A percentile compares a stretch with the other conserved stretches of the same genome.
Conservation (phyloP, 192 early-diverging fungal genomes). For the Fimicolochytrium jonesii region DNA sequence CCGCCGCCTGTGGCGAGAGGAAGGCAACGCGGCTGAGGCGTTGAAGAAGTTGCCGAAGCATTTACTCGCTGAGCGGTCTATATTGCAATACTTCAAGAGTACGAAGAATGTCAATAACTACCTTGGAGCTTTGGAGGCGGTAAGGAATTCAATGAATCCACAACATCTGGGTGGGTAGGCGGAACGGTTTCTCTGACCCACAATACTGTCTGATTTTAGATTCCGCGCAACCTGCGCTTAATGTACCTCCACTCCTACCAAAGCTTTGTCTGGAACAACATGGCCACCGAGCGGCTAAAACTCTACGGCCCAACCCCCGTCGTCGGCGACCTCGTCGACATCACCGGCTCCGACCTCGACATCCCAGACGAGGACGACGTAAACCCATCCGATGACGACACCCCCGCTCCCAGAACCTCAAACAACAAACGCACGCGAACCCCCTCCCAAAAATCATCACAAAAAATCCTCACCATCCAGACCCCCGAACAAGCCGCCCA, state of each 20-base stretch:
- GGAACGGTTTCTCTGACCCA: too few species aligned
- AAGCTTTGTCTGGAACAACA: conserved; percentile 89
- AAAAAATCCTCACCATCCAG: conserved; percentile 47
- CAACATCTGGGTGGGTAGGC: too few species aligned
- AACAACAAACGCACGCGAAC: too few species aligned
- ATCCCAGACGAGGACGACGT: conserved; percentile 28
- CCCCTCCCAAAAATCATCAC: too few species aligned
- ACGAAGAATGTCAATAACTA: conserved; percentile 41
- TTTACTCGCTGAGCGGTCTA: conserved; percentile 68
- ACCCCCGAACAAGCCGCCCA: conserved; percentile 62
- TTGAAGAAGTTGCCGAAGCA: conserved; percentile 61
- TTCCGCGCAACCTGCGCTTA: conserved; percentile 77
- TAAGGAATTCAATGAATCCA: conserved; percentile 35
- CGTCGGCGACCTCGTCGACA: conserved; percentile 78
- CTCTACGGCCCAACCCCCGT: conserved; percentile 65
- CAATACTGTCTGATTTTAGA: too few species aligned
- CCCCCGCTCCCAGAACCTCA: conserved; percentile 13
- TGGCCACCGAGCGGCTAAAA: conserved; percentile 68
- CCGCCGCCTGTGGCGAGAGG: conserved; percentile 62
- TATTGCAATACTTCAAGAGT: conserved; percentile 58
- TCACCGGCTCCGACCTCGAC: conserved; percentile 11
- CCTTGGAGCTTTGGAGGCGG: conserved; percentile 60
- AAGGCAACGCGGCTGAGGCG: conserved; percentile 57
- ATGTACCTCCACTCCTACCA: conserved; percentile 99
- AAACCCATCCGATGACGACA: conserved; percentile 30